Base-by-base conservation (phyloP, 257 asterid species). In the Solanum ahanhuiri region DNA sequence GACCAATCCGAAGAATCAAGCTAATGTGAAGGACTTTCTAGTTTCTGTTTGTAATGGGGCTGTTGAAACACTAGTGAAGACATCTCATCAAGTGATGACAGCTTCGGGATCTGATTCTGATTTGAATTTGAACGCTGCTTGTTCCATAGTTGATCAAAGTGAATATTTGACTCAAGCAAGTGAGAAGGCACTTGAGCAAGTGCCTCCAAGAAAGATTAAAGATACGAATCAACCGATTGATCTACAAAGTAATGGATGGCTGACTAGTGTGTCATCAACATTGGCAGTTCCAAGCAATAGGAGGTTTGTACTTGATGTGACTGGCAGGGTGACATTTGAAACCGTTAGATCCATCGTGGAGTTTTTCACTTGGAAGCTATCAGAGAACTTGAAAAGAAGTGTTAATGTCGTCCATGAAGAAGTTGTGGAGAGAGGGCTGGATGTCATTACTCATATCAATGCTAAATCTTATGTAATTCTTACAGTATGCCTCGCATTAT, bases 321-420 rank as follows among this genome's bases (percentile, higher is more conserved):
- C 98, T 6, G 97, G 99, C 20, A 91, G 98, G 91, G 99, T 97
- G 87, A 94, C 98, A 73, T 95, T 93, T 85, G 99, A 94, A 73
- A 92, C 98, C 1, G 93, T 97, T 60, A 90, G 96, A 87, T 94
- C 99, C 6, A 88, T 95, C 0, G 89, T 92, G 35, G 96, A 94
- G 89, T 91, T 94, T 73, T 70, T 93, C 91, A 66, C 90, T 91
- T 87, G 91, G 94, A 97, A 95, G 91, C 81, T 91, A 69, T 88
- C 86, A 0, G 97, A 97, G 85, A 92, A 89, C 45, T 81, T 94
- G 91, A 94, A 91, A 87, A 91, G 92, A 81, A 92, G 95, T 79
- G 57, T 92, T 91, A 89, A 93, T 72, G 91, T 91, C 39, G 96
- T 92, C 87, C 95, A 87, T 43, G 93, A 92, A 77, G 94, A 95